A percentile compares a stretch with the other conserved stretches of the same genome.
Evolutionary conservation across 495 filamentous ascomycete genomes (phyloP).

Genomic region (Podospora conica): DNA sequence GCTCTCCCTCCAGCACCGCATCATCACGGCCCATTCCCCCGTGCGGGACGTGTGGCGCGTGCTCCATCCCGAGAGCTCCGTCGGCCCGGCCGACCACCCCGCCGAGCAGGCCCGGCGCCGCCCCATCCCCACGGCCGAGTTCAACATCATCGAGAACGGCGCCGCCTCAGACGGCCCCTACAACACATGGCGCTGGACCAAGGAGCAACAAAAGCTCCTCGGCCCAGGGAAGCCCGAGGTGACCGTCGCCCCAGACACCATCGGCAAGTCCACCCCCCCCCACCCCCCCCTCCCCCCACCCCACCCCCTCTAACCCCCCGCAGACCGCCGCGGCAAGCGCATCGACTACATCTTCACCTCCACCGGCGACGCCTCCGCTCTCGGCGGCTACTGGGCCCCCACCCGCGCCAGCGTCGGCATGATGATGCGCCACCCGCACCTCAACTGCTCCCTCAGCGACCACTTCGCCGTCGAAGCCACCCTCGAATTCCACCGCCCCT

Average conservation of each 20-base stretch:
- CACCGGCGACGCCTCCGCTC: conserved; percentile 20
- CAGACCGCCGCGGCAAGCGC: conserved; percentile 69
- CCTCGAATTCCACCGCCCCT: conserved; percentile 39
- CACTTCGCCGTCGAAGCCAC: conserved; percentile 83
- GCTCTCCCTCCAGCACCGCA: conserved; percentile 73
- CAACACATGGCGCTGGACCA: conserved; percentile 92
- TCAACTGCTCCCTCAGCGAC: conserved; percentile 81
- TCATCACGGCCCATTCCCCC: conserved; percentile 72
- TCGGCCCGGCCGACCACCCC: conserved; percentile 60
- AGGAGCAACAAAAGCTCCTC: conserved; percentile 54
- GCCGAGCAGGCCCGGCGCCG: conserved; percentile 53
- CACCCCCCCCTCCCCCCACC: not conserved
- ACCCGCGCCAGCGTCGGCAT: conserved; percentile 66
- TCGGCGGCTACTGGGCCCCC: conserved; percentile 56
- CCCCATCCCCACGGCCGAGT: conserved; percentile 60
- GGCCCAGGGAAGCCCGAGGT: conserved; percentile 35
- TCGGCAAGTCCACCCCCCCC: conserved; percentile 2
- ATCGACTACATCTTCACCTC: conserved; percentile 88
- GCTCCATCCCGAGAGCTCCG: conserved; percentile 70
- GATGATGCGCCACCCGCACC: conserved; percentile 72
- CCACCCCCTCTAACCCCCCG: not conserved
- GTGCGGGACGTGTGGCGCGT: conserved; percentile 78
- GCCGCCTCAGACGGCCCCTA: conserved; percentile 77
- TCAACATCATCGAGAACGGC: conserved; percentile 74
- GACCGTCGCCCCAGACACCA: conserved; percentile 50